These are phyloP conservation scores for Huntiella bhutanensis DNA, from an alignment of 2,329 filamentous ascomycete genomes.

Conservation along the genomic window DNA sequence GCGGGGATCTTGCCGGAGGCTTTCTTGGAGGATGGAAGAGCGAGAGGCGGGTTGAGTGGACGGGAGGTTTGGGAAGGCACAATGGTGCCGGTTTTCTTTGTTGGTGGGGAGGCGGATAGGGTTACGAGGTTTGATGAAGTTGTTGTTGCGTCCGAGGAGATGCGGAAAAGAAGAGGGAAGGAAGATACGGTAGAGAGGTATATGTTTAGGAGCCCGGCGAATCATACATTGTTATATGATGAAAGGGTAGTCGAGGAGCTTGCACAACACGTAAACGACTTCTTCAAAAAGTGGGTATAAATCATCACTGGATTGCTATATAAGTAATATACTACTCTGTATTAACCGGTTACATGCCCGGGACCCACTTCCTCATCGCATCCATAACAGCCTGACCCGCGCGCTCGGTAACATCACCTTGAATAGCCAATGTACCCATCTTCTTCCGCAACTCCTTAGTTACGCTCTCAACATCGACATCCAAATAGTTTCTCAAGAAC, in stretches of 20 bases:
- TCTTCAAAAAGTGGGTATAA: neutral
- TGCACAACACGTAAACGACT: slow-evolving; percentile 42
- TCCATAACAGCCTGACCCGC: slow-evolving; percentile 8
- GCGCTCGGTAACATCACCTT: slow-evolving; percentile 4
- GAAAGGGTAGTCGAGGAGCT: slow-evolving; percentile 51
- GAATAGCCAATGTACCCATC: slow-evolving; percentile 2
- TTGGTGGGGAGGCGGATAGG: slow-evolving; percentile 58
- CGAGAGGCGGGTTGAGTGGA: slow-evolving; percentile 48
- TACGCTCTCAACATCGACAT: slow-evolving; percentile 58
- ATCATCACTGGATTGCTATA: slow-evolving; percentile 13
- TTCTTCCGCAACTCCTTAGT: slow-evolving; percentile 55
- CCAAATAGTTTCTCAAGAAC: slow-evolving; percentile 63
- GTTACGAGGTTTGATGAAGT: slow-evolving; percentile 57
- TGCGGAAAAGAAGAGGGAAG: neutral
- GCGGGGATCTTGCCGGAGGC: slow-evolving; percentile 43
- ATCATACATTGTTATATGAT: slow-evolving; percentile 69
- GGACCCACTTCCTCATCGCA: slow-evolving; percentile 9
- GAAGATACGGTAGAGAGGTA: slow-evolving; percentile 43
- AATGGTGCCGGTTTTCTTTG: slow-evolving; percentile 54
- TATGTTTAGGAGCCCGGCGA: slow-evolving; percentile 57
- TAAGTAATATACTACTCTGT: neutral
- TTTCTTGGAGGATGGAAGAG: slow-evolving; percentile 30
- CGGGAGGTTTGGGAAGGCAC: slow-evolving; percentile 53
- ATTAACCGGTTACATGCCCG: slow-evolving; percentile 2
- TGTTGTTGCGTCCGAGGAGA: slow-evolving; percentile 36